Base-by-base conservation (phyloP, 2,329 filamentous ascomycete species). In the Trichoderma hamatum region DNA sequence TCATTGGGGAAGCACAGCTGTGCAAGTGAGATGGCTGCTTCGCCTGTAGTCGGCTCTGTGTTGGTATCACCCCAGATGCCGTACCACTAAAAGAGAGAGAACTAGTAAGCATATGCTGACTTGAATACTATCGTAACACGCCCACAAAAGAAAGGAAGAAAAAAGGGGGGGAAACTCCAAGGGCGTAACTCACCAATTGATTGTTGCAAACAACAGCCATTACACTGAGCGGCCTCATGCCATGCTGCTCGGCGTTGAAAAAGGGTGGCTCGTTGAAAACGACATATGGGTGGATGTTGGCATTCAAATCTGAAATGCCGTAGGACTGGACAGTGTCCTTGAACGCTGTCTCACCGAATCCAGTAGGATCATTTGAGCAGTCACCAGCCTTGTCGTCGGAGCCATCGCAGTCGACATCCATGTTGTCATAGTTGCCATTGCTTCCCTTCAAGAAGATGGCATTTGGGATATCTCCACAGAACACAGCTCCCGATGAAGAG, bases 11-110 rank as follows among this genome's bases (percentile, higher is more conserved):
- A 88, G 73, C 85, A 88, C 32, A 82, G 75, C 39, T 84, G 82
- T 0, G 82, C 85, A 16, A 88, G 77, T 1, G 84, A 82, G 67
- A 88, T 81, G 3, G 83, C 82, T 0, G 83, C 80, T 71, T 88
- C 85, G 28, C 85, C 85, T 21, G 74, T 71, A 9, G 80, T 78
- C 60, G 82, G 80, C 32, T 80, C 83, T 32, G 84, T 85, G 68
- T 87, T 87, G 26, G 82, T 84, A 73, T 88, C 85, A 28, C 85
- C 85, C 84, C 84, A 88, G 65, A 88, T 76, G 5, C 84, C 85
- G 71, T 87, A 87, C 69, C 79, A 32, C 59, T 70, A 21, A 72
- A 10, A 14, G 24, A 3, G 14, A 3, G 5, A 28, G 13, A 26
- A 10, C 0, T n/a, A 7, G 46, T 51, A 26, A 63, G 28, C 46